Percentiles rank a stretch among this genome's conserved stretches.
Evolutionary conservation across 192 early-diverging fungal species (phyloP).

Genomic region (Coemansia sp.): DNA sequence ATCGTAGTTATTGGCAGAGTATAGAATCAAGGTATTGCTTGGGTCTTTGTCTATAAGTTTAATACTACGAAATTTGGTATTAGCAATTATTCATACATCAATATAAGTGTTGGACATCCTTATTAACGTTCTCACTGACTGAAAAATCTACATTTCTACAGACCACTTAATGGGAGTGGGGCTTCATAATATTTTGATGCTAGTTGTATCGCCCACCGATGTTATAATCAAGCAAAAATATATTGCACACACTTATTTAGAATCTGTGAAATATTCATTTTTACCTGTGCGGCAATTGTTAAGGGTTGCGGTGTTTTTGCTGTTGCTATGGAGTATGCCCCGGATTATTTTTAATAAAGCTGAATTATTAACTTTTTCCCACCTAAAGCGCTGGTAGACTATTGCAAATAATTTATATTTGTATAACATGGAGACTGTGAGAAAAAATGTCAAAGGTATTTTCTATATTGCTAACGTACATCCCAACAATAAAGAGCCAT

Average conservation of each 20-base stretch:
- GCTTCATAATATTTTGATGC: background rate
- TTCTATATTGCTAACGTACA: no score
- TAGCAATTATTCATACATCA: no score
- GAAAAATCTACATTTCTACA: no score
- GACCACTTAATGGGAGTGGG: no score
- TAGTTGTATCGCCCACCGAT: background rate
- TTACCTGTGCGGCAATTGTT: background rate
- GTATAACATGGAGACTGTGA: slow-evolving; percentile 1
- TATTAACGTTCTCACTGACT: no score
- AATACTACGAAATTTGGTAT: no score
- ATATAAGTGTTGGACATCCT: no score
- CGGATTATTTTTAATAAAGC: slow-evolving; percentile 1
- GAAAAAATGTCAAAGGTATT: background rate
- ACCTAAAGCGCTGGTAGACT: background rate
- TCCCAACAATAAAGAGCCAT: background rate
- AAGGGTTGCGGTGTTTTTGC: background rate
- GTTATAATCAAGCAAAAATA: background rate
- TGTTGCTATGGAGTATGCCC: background rate
- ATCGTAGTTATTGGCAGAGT: no score
- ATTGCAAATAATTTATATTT: background rate
- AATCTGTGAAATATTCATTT: background rate
- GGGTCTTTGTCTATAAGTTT: no score
- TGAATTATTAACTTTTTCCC: slow-evolving; percentile 6
- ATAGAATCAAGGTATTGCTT: no score
- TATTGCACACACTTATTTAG: background rate